phyloP scores from a whole-genome alignment of 192 early-diverging fungal species.

The Phycomyces nitens region DNA sequence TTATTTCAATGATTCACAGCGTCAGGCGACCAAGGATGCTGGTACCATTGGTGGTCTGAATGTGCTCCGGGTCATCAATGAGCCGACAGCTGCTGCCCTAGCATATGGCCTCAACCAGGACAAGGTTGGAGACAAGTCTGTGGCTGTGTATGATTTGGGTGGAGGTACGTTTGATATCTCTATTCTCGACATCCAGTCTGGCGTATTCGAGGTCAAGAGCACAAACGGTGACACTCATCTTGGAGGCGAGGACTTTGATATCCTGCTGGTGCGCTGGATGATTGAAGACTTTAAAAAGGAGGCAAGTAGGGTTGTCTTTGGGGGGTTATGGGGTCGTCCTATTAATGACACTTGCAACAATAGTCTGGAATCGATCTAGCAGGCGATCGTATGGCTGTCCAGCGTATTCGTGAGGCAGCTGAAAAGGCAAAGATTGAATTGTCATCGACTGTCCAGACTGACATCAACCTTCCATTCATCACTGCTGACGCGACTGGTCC shows the following conservation, averaged over 20 bases:
- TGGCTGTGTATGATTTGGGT: slow-evolving; percentile 96
- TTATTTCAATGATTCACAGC: slow-evolving; percentile 90
- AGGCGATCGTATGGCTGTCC: slow-evolving; percentile 84
- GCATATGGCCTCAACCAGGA: slow-evolving; percentile 97
- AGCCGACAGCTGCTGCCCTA: slow-evolving; percentile 94
- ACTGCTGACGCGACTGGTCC: slow-evolving; percentile 62
- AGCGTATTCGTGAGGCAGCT: slow-evolving; percentile 93
- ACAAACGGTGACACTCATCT: slow-evolving; percentile 98
- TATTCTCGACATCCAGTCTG: slow-evolving; percentile 92
- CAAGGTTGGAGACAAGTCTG: slow-evolving; percentile 81
- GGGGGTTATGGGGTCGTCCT: too few species aligned
- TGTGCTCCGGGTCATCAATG: slow-evolving; percentile 97
- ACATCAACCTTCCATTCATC: slow-evolving; percentile 95
- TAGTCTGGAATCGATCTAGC: slow-evolving; percentile 57
- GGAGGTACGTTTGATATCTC: slow-evolving; percentile 98
- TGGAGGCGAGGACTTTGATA: slow-evolving; percentile 99
- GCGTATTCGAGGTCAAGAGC: slow-evolving; percentile 97
- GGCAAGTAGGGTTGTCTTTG: slow-evolving; percentile 67
- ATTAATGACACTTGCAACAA: too few species aligned
- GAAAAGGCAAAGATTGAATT: slow-evolving; percentile 96
- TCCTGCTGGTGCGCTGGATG: slow-evolving; percentile 94
- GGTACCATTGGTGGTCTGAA: slow-evolving; percentile 89
- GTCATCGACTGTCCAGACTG: slow-evolving; percentile 89
- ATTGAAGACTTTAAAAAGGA: slow-evolving; percentile 95
- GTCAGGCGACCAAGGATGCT: slow-evolving; percentile 95